Conservation (phyloP, 345 rosid species). For the Syzygium grande region DNA sequence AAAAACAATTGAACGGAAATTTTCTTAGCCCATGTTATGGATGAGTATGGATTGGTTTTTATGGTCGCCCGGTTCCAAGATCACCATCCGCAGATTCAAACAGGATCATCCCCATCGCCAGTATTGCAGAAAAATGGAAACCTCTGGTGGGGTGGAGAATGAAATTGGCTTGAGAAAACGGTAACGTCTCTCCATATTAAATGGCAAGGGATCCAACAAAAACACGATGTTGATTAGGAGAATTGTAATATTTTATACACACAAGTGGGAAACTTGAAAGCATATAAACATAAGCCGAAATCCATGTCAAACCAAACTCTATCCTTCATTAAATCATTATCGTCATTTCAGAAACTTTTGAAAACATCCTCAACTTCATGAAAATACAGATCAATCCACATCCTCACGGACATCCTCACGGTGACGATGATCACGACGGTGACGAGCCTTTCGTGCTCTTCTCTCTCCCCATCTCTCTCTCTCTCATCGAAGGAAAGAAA, state of each 20-base stretch:
- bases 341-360: not conserved
- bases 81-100: no score
- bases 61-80: no score
- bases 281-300: not conserved
- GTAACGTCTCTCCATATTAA: not conserved
- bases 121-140: no score
- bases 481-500: not conserved
- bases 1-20: no score
- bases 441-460: not conserved
- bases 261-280: not conserved
- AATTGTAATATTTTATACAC: not conserved
- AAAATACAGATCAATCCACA: not conserved
- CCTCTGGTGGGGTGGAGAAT: no score
- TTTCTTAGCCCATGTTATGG: no score
- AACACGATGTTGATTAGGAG: not conserved
- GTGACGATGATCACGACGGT: no score
- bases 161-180: not conserved
- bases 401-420: not conserved
- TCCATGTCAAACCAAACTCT: not conserved
- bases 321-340: not conserved
- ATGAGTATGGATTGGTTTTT: no score
- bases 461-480: not conserved
- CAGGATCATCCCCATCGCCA: no score
- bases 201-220: not conserved
- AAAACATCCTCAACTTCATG: not conserved